Conservation (phyloP, 2,329 filamentous ascomycete genomes). For the Madurella fahalii region DNA sequence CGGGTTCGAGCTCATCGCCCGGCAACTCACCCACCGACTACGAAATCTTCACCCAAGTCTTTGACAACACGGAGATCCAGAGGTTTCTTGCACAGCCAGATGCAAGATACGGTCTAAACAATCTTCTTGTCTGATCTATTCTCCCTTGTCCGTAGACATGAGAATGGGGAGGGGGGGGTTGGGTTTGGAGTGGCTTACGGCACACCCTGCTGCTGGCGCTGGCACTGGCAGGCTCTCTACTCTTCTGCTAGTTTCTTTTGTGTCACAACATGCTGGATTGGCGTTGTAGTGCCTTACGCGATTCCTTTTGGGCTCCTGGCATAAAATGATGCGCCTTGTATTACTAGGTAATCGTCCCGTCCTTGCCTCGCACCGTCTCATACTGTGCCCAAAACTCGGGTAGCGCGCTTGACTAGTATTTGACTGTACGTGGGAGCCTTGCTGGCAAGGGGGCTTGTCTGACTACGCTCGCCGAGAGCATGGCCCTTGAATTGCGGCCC, state of each 20-base stretch:
- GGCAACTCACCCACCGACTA: constrained; percentile 39
- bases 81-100: constrained; percentile 49
- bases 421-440: not conserved
- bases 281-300: not conserved
- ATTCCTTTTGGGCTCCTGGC: no score
- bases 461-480: not conserved
- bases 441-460: constrained; percentile 9
- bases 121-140: constrained; percentile 39
- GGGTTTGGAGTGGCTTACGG: not conserved
- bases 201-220: no score
- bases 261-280: constrained; percentile 8
- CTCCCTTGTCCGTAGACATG: not conserved
- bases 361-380: not conserved
- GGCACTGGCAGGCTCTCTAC: not conserved
- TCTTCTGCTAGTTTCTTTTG: not conserved
- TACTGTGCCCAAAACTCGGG: not conserved
- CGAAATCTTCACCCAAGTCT: constrained; percentile 52
- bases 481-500: constrained; percentile 8
- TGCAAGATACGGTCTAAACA: constrained; percentile 51
- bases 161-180: no score
- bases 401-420: not conserved
- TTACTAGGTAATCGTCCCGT: not conserved
- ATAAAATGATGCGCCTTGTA: not conserved
- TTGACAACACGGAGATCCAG: constrained; percentile 47
- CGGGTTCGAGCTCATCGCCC: constrained; percentile 30